Conservation (phyloP, 1,284 basidiomycete species). For the Chondrostereum purpureum region DNA sequence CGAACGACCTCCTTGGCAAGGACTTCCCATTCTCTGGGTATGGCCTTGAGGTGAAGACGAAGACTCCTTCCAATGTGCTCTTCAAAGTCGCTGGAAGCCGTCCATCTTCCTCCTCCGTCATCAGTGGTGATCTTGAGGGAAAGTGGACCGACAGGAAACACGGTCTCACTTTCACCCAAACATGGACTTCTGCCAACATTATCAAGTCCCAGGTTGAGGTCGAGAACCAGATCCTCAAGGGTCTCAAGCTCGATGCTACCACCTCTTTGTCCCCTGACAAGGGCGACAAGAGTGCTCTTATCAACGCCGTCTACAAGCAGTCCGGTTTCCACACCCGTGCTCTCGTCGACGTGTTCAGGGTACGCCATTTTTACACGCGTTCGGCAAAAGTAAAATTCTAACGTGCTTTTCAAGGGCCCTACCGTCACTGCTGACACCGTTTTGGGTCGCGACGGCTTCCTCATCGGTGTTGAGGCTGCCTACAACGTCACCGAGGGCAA, state of each 20-base stretch:
- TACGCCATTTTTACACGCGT: conserved; percentile 26
- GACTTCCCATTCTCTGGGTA: conserved; percentile 87
- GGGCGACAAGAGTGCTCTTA: conserved; percentile 75
- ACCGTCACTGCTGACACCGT: conserved; percentile 96
- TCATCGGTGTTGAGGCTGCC: conserved; percentile 91
- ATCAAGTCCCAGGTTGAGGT: conserved; percentile 92
- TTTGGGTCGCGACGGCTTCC: conserved; percentile 95
- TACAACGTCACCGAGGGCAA: conserved; percentile 96
- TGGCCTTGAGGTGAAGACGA: conserved; percentile 89
- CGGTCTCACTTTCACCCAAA: conserved; percentile 86
- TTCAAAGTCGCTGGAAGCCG: conserved; percentile 85
- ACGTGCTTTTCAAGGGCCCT: conserved; percentile 60
- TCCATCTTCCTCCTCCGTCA: conserved; percentile 66
- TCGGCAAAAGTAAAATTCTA: conserved; percentile 8
- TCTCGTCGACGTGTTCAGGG: conserved; percentile 93
- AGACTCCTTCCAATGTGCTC: conserved; percentile 82
- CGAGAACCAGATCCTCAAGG: conserved; percentile 97
- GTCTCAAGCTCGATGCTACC: conserved; percentile 91
- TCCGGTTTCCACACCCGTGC: conserved; percentile 93
- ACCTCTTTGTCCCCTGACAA: conserved; percentile 85
- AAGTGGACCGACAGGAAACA: conserved; percentile 87
- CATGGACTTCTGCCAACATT: conserved; percentile 92
- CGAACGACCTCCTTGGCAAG: conserved; percentile 89
- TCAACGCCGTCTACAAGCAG: conserved; percentile 92
- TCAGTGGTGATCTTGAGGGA: conserved; percentile 85